Evolutionary conservation across 805 yeast genomes (phyloP).

Genomic region (Starmerella stellata): DNA sequence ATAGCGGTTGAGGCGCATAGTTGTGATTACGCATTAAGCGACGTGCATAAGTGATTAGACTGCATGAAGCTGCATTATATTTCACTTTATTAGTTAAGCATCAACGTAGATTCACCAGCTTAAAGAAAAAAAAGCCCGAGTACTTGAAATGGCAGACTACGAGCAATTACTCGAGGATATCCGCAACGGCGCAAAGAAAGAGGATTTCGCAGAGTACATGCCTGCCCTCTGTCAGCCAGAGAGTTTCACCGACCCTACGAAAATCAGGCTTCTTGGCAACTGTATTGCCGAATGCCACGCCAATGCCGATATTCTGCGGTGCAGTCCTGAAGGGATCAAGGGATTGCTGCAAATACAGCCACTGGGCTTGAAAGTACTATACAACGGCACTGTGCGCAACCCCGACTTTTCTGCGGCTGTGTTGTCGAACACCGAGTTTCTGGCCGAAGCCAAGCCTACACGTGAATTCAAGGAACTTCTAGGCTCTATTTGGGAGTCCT

Average conservation of each 20-base stretch:
- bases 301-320: slow-evolving; percentile 5
- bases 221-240: slow-evolving; percentile 2
- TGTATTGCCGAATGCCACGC: slow-evolving; percentile 6
- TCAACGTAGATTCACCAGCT: too few species aligned
- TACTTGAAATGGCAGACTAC: slow-evolving; percentile 2
- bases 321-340: slow-evolving; percentile 1
- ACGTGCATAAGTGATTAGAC: too few species aligned
- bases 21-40: too few species aligned
- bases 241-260: slow-evolving; percentile 5
- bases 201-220: slow-evolving; percentile 4
- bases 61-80: too few species aligned
- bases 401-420: slow-evolving; percentile 4
- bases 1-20: too few species aligned
- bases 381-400: slow-evolving; percentile 8
- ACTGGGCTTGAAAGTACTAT: slow-evolving; percentile 9
- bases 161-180: slow-evolving; percentile 5
- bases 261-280: slow-evolving; percentile 12
- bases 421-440: neutral
- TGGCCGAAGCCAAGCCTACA: slow-evolving; percentile 1
- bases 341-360: slow-evolving; percentile 1
- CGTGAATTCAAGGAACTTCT: slow-evolving; percentile 1
- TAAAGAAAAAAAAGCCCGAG: too few species aligned
- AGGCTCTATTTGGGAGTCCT: slow-evolving; percentile 8
- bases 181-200: slow-evolving; percentile 3
- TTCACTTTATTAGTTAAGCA: too few species aligned